Evolutionary conservation across 1,139 yeast species (phyloP), one percentile per base, ranked within the genome.

Genomic region (Saccharomyces hybrid): DNA sequence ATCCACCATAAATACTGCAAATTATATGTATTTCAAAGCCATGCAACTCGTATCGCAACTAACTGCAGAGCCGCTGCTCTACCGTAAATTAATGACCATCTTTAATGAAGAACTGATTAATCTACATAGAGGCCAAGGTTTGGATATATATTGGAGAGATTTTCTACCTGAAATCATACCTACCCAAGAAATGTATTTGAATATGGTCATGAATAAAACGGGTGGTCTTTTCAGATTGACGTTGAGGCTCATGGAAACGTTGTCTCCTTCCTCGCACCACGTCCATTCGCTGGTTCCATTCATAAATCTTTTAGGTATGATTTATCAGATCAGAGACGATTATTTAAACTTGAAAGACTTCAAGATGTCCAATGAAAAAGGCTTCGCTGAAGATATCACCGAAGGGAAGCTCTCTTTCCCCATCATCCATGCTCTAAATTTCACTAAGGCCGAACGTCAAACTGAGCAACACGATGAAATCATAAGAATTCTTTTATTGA

Each of bases 371-470:
- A 75, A 77, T 38, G 82, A 83, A 74, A 89, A 90, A 69, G 96
- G 96, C 0, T 81, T 79, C 54, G 89, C 95, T 53, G 96, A 90
- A 63, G 97, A 90, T 66, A 77, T 90, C 44, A 80, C 90, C 0
- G 97, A 90, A 68, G 97, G 97, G 0, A 91, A 90, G 70, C 80
- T 86, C 57, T 86, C 95, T 0, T 84, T 88, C 59, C 96, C 96
- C 0, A 82, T 90, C 6, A 79, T 89, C 38, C 95, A 88, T 69
- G 80, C 84, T 16, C 70, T 84, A 4, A 64, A 74, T 14, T 62
- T 58, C 51, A 68, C 64, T 32, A 42, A 63, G 19, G 9, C 3
- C n/a, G 73, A 71, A 50, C 34, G 38, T 3, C 21, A 29, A 2
- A 47, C 51, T 19, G 44, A 48, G 4, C 28, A 42, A 14, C 62